Percentiles rank a stretch among this genome's conserved stretches.
Evolutionary conservation across 441 rosid genomes (phyloP).

Genomic region (Dalechampia spathulata): DNA sequence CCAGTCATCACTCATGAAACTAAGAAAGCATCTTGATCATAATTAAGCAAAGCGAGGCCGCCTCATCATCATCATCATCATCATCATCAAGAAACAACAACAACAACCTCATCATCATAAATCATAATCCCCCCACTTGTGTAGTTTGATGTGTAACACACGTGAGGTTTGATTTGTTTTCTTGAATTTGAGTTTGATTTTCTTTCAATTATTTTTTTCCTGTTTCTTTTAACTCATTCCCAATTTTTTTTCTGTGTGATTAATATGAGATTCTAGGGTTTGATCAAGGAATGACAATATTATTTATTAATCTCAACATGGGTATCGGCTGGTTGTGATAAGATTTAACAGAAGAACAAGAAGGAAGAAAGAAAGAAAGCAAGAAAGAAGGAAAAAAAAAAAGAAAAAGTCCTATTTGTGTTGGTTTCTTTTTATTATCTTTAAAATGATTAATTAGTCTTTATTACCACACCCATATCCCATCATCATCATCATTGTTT

Average conservation of each 20-base stretch:
- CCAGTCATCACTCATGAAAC: slow-evolving; percentile 48
- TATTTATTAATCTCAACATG: slow-evolving; percentile 8
- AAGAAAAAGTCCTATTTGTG: slow-evolving; percentile 12
- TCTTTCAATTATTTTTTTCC: too few relatives aligned
- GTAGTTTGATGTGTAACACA: too few relatives aligned
- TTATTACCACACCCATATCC: too few relatives aligned
- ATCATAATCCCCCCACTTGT: too few relatives aligned
- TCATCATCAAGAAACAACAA: too few relatives aligned
- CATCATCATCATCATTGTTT: slow-evolving; percentile 22
- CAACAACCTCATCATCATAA: too few relatives aligned
- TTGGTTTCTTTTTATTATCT: background rate
- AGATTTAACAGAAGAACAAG: too few relatives aligned
- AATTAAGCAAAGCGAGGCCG: too few relatives aligned
- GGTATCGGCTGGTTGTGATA: slow-evolving; percentile 21
- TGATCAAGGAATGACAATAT: slow-evolving; percentile 18
- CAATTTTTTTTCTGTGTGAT: slow-evolving; percentile 33
- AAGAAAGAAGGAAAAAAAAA: background rate
- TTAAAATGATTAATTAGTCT: too few relatives aligned
- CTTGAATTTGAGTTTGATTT: slow-evolving; percentile 30
- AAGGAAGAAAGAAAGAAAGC: too few relatives aligned
- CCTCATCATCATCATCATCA: background rate
- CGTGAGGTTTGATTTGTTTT: slow-evolving; percentile 56
- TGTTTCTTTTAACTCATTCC: background rate
- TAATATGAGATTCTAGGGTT: slow-evolving; percentile 37
- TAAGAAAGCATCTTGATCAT: too few relatives aligned